Base-by-base conservation (phyloP, 805 yeast species). In the Ogataea pignaliae region DNA sequence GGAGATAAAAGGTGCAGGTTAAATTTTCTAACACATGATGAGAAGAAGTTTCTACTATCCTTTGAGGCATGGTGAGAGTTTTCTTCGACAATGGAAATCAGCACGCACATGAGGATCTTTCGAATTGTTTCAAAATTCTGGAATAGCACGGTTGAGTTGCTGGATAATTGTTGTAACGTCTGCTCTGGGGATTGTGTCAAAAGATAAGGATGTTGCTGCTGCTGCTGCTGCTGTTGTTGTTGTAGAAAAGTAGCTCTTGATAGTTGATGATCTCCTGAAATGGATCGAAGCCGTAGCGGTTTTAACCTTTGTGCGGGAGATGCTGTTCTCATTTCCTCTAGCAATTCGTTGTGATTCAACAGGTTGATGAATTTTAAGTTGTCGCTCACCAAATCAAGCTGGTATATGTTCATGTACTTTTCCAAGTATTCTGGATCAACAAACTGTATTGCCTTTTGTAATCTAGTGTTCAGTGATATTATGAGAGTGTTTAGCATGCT, bases 401-500 rank as follows among this genome's bases (percentile, higher is more conserved):
- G 59, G 48, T 59, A 59, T 14, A 59, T 45, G 28, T 52, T 52
- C 10, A 57, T 39, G 40, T 59, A 60, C 40, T 48, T 49, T 30
- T 47, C 50, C 10, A 60, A 42, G 36, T 37, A 48, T n/a, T 43
- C 46, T 3, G 51, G 46, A 39, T 56, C 51, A 11, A 39, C 49
- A 29, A 50, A 42, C 2, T 50, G 52, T 5, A 59, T 17, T 8
- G 51, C 13, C 5, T 44, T 35, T 11, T 46, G 52, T 2, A 57
- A 28, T 36, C 45, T 46, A 10, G 37, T 37, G 31, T 59, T 54
- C n/a, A 50, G 42, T 3, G 59, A 43, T 13, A 51, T 10, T 8
- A 57, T 52, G 10, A 54, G 37, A 5, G 57, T 47, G 28, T 47
- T 53, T 28, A 60, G 43, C 2, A 50, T 31, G 29, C 51, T 51